Evolutionary conservation across 257 asterid species (phyloP).

Genomic region (Solanum commersonii): DNA sequence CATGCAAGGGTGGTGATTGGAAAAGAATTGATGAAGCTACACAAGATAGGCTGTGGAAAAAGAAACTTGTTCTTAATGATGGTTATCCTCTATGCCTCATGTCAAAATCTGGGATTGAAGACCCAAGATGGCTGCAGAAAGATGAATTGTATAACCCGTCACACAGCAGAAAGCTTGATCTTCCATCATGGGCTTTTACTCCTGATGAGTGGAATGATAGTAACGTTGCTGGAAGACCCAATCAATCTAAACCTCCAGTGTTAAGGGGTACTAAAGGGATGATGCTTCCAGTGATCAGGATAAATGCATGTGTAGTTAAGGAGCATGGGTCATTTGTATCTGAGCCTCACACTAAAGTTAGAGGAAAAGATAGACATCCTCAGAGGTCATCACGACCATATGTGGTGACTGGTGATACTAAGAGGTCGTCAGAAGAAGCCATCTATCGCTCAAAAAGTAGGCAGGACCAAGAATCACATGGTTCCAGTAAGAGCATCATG

Average conservation of each 20-base stretch:
- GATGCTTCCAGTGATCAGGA: slow-evolving; percentile 89
- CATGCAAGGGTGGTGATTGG: slow-evolving; percentile 97
- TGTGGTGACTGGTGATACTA: slow-evolving; percentile 47
- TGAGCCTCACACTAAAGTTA: slow-evolving; percentile 63
- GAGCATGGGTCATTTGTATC: slow-evolving; percentile 84
- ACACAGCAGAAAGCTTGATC: slow-evolving; percentile 70
- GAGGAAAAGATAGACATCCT: slow-evolving; percentile 59
- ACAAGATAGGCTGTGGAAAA: slow-evolving; percentile 62
- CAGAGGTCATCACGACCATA: slow-evolving; percentile 46
- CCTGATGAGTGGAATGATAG: slow-evolving; percentile 74
- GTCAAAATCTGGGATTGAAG: slow-evolving; percentile 80
- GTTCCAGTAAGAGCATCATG: slow-evolving; percentile 33
- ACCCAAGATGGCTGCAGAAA: slow-evolving; percentile 75
- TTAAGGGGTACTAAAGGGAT: slow-evolving; percentile 65
- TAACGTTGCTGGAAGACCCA: slow-evolving; percentile 27
- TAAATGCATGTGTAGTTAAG: slow-evolving; percentile 93
- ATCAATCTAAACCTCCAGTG: slow-evolving; percentile 37
- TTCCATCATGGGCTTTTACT: slow-evolving; percentile 85
- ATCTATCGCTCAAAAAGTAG: slow-evolving; percentile 26
- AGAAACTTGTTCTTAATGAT: slow-evolving; percentile 76
- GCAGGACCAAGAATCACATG: slow-evolving; percentile 49
- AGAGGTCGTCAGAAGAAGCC: slow-evolving; percentile 67
- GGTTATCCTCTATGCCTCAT: slow-evolving; percentile 86
- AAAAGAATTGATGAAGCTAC: slow-evolving; percentile 71
- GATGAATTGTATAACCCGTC: slow-evolving; percentile 74